A percentile compares a stretch with the other conserved stretches of the same genome.
Evolutionary conservation across 139 green algal genomes (phyloP).

Genomic region (Pedinophyceae sp.): DNA sequence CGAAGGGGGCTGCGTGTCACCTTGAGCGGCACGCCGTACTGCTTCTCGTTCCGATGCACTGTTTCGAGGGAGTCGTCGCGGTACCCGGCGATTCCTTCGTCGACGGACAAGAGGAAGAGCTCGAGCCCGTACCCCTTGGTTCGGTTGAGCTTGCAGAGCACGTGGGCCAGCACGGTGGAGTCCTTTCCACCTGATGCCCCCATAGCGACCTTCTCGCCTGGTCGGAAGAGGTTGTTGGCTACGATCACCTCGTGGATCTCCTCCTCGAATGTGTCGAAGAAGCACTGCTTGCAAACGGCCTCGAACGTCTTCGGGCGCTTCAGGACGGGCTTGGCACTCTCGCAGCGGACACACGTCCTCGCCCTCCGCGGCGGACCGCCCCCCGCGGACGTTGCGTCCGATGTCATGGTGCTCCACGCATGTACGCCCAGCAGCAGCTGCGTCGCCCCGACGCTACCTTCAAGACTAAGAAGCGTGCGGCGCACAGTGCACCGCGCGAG

Average conservation of each 20-base stretch:
- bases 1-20: neutral
- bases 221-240: slow-evolving; percentile 50
- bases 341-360: too few relatives aligned
- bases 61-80: slow-evolving; percentile 90
- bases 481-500: too few relatives aligned
- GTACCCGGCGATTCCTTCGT: slow-evolving; percentile 93
- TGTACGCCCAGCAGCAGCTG: too few relatives aligned
- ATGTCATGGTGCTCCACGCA: too few relatives aligned
- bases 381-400: too few relatives aligned
- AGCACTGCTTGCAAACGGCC: slow-evolving; percentile 69
- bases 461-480: too few relatives aligned
- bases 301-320: slow-evolving; percentile 25
- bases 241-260: slow-evolving; percentile 88
- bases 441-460: too few relatives aligned
- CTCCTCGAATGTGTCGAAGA: slow-evolving; percentile 69
- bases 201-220: slow-evolving; percentile 74
- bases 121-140: slow-evolving; percentile 83
- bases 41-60: slow-evolving; percentile 81
- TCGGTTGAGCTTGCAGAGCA: slow-evolving; percentile 79
- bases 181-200: slow-evolving; percentile 83
- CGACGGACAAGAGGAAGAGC: slow-evolving; percentile 89
- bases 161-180: slow-evolving; percentile 88
- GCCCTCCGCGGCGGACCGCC: too few relatives aligned
- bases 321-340: slow-evolving; percentile 9
- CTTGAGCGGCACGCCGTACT: slow-evolving; percentile 60